Evolutionary conservation across 1,139 yeast species (phyloP), one percentile per base, ranked within the genome.

Genomic region (Kluyveromyces sp.): DNA sequence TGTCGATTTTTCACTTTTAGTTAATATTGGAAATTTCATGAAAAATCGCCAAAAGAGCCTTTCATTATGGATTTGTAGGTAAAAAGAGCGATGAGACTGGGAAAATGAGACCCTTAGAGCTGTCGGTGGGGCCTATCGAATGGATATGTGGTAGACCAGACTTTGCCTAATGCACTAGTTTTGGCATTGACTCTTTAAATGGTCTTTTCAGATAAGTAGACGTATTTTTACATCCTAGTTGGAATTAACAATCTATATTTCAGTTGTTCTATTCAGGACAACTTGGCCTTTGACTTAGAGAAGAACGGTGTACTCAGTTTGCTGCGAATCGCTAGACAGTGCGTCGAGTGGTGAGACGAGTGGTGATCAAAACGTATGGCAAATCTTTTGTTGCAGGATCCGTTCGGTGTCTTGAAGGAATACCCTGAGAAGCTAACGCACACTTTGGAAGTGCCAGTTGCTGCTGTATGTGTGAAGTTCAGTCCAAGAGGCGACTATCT

Each of bases 331-430:
- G n/a, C n/a, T n/a, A n/a, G n/a, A n/a, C n/a, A n/a, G n/a, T n/a
- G n/a, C n/a, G n/a, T n/a, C n/a, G 26, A 22, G 26, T 22, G 8
- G 26, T 6, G 26, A 22, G 6, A 22, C 6, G 8, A 22, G 26
- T 22, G 26, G 6, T 22, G 9, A 9, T n/a, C n/a, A 22, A 22
- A 22, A 22, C 26, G 9, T 2, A 48, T 46, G 52, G 59, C 62
- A 95, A 89, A 89, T 63, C 71, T 87, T 41, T 74, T 94, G n/a
- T 71, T 89, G 18, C 78, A 86, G 53, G 97, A 89, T 63, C 97
- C 97, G 2, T 87, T 88, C 62, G 80, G 94, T 4, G 88, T 89
- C 32, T 83, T 95, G 12, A 89, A 87, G 58, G 98, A 89, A 60
- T 89, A 78, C 56, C 98, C 98, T 0, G 96, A 89, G 52, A 74